These are phyloP conservation scores for Curvularia lunata DNA, from an alignment of 2,329 filamentous ascomycete species.

Conservation along the genomic window DNA sequence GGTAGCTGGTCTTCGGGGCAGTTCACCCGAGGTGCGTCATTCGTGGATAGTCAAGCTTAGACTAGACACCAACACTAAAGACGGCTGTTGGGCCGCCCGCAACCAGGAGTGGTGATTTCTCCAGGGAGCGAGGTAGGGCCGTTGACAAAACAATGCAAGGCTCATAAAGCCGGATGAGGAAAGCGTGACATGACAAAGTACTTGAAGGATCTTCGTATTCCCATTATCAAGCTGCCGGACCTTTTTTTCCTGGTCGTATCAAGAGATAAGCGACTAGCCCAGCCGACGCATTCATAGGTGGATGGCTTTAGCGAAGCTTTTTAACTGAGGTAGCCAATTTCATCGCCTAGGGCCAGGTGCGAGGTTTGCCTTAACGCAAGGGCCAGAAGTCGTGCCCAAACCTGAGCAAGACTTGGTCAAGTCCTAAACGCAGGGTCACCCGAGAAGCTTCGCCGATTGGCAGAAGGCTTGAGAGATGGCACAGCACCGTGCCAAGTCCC, in stretches of 20 bases:
- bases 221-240: neutral
- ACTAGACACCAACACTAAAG: neutral
- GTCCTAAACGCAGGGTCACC: constrained; percentile 1
- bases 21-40: neutral
- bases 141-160: neutral
- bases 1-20: constrained; percentile 15
- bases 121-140: neutral
- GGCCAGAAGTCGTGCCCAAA: constrained; percentile 11
- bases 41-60: constrained; percentile 4
- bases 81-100: neutral
- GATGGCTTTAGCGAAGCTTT: neutral
- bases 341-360: neutral
- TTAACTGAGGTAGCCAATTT: constrained; percentile 4
- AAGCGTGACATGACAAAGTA: neutral
- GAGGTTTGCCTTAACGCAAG: constrained; percentile 10
- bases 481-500: neutral
- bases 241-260: neutral
- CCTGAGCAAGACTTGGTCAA: neutral
- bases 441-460: constrained; percentile 12
- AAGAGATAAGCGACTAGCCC: neutral
- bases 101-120: neutral
- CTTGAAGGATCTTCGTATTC: too few relatives aligned
- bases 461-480: constrained; percentile 3
- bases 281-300: neutral
- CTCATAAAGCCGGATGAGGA: neutral